Evolutionary conservation across 2,329 filamentous ascomycete species (phyloP).

Genomic region (Fonsecaea pedrosoi): DNA sequence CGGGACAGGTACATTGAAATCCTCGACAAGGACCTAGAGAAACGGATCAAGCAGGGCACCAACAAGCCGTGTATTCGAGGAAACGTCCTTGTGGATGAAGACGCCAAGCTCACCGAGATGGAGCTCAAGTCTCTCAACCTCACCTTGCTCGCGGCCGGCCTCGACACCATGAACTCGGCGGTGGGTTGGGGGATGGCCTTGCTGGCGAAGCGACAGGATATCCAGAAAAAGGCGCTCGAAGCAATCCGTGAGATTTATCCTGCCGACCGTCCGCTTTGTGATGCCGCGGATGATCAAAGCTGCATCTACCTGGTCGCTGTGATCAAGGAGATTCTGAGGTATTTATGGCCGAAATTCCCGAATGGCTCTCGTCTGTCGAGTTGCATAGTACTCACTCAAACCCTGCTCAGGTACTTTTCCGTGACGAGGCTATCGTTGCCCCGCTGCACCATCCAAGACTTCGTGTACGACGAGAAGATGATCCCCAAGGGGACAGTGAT

Average conservation of each 20-base stretch:
- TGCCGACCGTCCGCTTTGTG: constrained; percentile 62
- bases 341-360: neutral
- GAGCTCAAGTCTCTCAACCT: constrained; percentile 70
- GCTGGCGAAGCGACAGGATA: constrained; percentile 64
- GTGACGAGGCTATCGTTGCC: constrained; percentile 68
- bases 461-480: constrained; percentile 62
- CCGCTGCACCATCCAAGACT: constrained; percentile 64
- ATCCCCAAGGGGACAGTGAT: constrained; percentile 69
- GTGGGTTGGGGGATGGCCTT: constrained; percentile 69
- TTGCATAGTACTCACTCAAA: no score
- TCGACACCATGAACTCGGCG: constrained; percentile 70
- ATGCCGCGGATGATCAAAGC: constrained; percentile 66
- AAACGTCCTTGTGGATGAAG: constrained; percentile 69
- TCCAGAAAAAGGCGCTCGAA: constrained; percentile 64
- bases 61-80: constrained; percentile 70
- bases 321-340: constrained; percentile 63
- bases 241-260: constrained; percentile 63
- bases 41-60: constrained; percentile 65
- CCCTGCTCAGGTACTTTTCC: constrained; percentile 59
- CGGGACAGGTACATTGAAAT: constrained; percentile 65
- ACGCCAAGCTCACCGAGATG: constrained; percentile 65
- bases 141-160: constrained; percentile 70
- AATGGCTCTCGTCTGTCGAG: no score
- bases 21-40: constrained; percentile 65
- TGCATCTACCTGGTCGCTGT: constrained; percentile 67